These are phyloP conservation scores for Phytopythium vexans DNA, from an alignment of 352 stramenopile genomes.

Conservation along the genomic window DNA sequence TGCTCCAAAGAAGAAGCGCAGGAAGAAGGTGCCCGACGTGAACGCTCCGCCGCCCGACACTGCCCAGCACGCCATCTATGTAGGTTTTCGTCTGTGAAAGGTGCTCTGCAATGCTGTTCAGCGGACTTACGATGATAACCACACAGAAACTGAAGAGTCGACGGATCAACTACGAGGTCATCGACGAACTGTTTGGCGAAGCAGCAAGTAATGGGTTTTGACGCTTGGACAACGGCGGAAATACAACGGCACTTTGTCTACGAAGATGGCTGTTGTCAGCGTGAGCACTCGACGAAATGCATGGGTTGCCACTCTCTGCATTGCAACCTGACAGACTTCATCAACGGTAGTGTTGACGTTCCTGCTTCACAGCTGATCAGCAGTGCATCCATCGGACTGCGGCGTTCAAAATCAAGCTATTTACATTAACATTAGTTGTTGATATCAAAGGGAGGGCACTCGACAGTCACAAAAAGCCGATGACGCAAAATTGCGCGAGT, in stretches of 20 bases:
- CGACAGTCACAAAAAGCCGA: too few species aligned
- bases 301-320: too few species aligned
- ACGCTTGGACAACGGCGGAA: background rate
- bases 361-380: too few species aligned
- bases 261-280: too few species aligned
- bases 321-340: too few species aligned
- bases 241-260: background rate
- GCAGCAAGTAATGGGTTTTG: slow-evolving; percentile 72
- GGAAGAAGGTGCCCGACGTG: slow-evolving; percentile 66
- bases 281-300: too few species aligned
- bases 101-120: background rate
- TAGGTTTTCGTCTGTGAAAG: slow-evolving; percentile 23
- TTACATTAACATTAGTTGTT: too few species aligned
- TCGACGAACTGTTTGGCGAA: slow-evolving; percentile 87
- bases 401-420: too few species aligned
- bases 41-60: slow-evolving; percentile 76
- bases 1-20: slow-evolving; percentile 65
- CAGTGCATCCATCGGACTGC: too few species aligned
- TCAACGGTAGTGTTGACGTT: too few species aligned
- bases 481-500: too few species aligned
- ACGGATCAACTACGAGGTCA: slow-evolving; percentile 89
- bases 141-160: slow-evolving; percentile 87
- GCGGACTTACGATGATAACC: slow-evolving; percentile 1
- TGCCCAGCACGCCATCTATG: slow-evolving; percentile 86
- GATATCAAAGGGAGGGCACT: too few species aligned